Percentiles rank a stretch among this genome's conserved stretches.
These are phyloP conservation scores for Scheffersomyces illinoinensis DNA, from an alignment of 1,139 yeast genomes.

Conservation along the genomic window DNA sequence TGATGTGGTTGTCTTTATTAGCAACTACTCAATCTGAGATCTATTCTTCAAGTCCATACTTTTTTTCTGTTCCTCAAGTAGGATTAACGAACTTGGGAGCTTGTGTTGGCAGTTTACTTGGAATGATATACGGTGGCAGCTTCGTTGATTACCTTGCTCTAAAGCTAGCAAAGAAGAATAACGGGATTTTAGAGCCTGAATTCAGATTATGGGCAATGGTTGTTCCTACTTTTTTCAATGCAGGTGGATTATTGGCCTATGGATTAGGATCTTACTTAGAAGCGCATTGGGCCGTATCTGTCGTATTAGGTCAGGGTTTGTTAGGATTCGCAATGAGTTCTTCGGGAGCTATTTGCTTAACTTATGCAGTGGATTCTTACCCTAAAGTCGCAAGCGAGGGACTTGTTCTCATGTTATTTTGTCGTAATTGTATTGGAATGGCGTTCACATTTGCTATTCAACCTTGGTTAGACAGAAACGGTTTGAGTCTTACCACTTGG, in stretches of 20 bases:
- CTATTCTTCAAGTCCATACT: slow-evolving; percentile 35
- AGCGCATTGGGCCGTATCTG: slow-evolving; percentile 52
- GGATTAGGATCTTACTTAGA: slow-evolving; percentile 33
- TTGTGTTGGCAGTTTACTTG: slow-evolving; percentile 39
- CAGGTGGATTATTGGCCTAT: slow-evolving; percentile 39
- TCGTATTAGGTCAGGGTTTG: slow-evolving; percentile 51
- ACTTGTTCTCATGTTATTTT: slow-evolving; percentile 46
- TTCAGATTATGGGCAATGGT: slow-evolving; percentile 41
- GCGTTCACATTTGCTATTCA: slow-evolving; percentile 48
- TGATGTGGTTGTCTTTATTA: slow-evolving; percentile 54
- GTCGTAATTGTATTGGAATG: slow-evolving; percentile 50
- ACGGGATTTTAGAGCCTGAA: slow-evolving; percentile 45
- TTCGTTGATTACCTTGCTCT: slow-evolving; percentile 44
- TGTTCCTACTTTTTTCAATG: slow-evolving; percentile 40
- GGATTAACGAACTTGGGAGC: slow-evolving; percentile 48
- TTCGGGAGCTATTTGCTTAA: slow-evolving; percentile 55
- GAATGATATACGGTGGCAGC: slow-evolving; percentile 44
- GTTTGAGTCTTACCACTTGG: slow-evolving; percentile 43
- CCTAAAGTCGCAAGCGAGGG: slow-evolving; percentile 57
- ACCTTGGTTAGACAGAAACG: slow-evolving; percentile 46
- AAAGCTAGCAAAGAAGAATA: slow-evolving; percentile 33
- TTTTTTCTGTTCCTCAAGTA: slow-evolving; percentile 33
- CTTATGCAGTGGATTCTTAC: slow-evolving; percentile 60
- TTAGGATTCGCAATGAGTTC: slow-evolving; percentile 62
- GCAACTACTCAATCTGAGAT: slow-evolving; percentile 47